Conservation (phyloP, 495 filamentous ascomycete genomes). For the Pyronema domesticum region DNA sequence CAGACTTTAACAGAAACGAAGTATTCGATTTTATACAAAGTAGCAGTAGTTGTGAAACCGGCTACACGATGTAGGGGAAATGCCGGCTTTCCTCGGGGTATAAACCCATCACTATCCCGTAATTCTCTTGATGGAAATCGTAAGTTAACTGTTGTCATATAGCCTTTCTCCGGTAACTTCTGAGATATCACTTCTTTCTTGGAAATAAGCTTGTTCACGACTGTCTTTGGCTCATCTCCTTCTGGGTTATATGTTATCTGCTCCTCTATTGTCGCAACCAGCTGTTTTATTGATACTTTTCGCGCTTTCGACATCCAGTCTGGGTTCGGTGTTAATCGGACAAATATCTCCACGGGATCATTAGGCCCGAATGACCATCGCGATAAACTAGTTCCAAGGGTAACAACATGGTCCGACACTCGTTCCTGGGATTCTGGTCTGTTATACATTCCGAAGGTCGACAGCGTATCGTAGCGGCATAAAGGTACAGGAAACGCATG, state of each 20-base stretch:
- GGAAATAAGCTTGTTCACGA: constrained; percentile 69
- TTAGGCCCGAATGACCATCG: constrained; percentile 93
- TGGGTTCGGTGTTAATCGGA: constrained; percentile 78
- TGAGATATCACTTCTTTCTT: constrained; percentile 64
- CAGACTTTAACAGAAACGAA: constrained; percentile 82
- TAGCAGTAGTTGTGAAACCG: constrained; percentile 85
- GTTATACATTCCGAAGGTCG: constrained; percentile 99
- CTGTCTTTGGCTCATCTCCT: constrained; percentile 88
- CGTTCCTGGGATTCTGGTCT: constrained; percentile 72
- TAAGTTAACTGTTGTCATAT: constrained; percentile 74
- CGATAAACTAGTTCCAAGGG: constrained; percentile 73
- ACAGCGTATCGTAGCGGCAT: constrained; percentile 82
- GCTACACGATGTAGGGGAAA: constrained; percentile 80
- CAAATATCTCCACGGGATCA: constrained; percentile 88
- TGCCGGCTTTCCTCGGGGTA: constrained; percentile 64
- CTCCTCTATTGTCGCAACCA: constrained; percentile 87
- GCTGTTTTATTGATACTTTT: constrained; percentile 83
- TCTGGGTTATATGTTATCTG: constrained; percentile 96
- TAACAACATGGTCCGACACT: constrained; percentile 79
- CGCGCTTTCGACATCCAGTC: constrained; percentile 80
- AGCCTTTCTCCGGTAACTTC: constrained; percentile 73
- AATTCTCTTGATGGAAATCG: constrained; percentile 84
- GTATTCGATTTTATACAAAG: constrained; percentile 95
- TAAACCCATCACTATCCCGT: constrained; percentile 70
- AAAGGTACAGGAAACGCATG: constrained; percentile 84